These are phyloP conservation scores for Ricinus communis DNA, from an alignment of 345 rosid species.

Conservation along the genomic window DNA sequence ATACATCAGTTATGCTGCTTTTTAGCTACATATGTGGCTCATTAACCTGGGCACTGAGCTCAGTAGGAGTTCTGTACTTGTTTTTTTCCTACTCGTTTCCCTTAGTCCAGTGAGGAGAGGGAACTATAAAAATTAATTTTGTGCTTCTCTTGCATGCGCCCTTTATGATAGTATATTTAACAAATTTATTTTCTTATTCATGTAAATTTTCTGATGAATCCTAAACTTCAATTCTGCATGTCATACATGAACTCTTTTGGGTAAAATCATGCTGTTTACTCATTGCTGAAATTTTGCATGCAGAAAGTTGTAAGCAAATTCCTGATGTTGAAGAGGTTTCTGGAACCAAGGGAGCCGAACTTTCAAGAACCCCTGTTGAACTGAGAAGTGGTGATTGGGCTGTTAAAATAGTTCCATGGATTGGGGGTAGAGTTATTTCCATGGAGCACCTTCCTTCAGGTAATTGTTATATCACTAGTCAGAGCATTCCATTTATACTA, in stretches of 20 bases:
- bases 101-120: not conserved
- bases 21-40: no score
- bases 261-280: not conserved
- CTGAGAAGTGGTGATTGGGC: constrained; percentile 70
- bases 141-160: no score
- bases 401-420: constrained; percentile 81
- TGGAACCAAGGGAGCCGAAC: constrained; percentile 62
- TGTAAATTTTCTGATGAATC: not conserved
- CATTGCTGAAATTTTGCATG: constrained; percentile 19
- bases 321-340: constrained; percentile 55
- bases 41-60: no score
- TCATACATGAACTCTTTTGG: not conserved
- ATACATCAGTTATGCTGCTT: no score
- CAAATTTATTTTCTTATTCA: not conserved
- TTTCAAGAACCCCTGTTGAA: constrained; percentile 61
- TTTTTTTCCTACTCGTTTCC: not conserved
- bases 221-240: not conserved
- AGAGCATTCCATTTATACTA: not conserved
- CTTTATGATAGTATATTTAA: no score
- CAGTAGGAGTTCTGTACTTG: no score
- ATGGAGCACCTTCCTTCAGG: constrained; percentile 93
- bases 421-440: constrained; percentile 89
- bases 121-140: not conserved
- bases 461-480: constrained; percentile 22
- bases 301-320: constrained; percentile 60